A percentile compares a stretch with the other conserved stretches of the same genome.
Evolutionary conservation across 164 flowering plant genomes (phyloP).

Genomic region (Magnolia kwangsiensis): DNA sequence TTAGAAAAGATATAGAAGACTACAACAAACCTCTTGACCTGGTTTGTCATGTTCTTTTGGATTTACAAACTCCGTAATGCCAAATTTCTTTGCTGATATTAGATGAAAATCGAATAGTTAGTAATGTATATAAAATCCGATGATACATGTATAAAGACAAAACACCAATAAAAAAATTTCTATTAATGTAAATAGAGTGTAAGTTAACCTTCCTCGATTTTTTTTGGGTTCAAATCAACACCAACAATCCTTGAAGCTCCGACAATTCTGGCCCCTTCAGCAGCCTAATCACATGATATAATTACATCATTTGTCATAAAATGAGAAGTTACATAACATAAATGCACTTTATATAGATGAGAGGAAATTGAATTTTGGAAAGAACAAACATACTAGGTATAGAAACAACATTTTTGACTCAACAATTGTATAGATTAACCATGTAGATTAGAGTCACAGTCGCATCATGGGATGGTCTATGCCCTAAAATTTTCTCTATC

Average conservation of each 20-base stretch:
- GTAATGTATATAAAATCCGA: neutral
- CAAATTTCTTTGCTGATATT: slow-evolving; percentile 46
- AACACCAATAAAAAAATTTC: neutral
- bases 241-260: slow-evolving; percentile 38
- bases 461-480: too few species aligned
- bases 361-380: too few species aligned
- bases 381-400: too few species aligned
- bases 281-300: slow-evolving; percentile 21
- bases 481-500: too few species aligned
- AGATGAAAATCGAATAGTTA: neutral
- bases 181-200: neutral
- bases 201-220: slow-evolving; percentile 26
- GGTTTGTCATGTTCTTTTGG: slow-evolving; percentile 35
- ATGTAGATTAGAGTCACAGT: too few species aligned
- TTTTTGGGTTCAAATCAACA: slow-evolving; percentile 27
- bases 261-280: slow-evolving; percentile 35
- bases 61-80: slow-evolving; percentile 38
- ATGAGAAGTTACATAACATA: neutral
- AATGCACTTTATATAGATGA: neutral
- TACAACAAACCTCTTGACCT: slow-evolving; percentile 33
- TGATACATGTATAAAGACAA: neutral
- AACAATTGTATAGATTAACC: too few species aligned
- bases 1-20: neutral
- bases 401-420: too few species aligned
- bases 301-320: neutral